These are phyloP conservation scores for Volutella citrinella DNA, from an alignment of 2,329 filamentous ascomycete species.

Conservation along the genomic window DNA sequence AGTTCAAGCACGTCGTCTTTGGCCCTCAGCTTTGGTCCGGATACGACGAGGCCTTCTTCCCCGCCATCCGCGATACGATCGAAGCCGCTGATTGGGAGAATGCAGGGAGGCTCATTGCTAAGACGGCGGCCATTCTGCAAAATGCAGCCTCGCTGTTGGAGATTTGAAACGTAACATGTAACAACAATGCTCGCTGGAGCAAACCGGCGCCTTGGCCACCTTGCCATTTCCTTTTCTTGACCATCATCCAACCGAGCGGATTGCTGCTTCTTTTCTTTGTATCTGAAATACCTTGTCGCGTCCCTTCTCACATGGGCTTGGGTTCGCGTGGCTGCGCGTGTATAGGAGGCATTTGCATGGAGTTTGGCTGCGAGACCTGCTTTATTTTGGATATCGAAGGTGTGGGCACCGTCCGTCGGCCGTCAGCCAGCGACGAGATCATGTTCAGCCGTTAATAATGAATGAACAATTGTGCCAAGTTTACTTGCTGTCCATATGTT, in stretches of 20 bases:
- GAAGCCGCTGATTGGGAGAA: conserved; percentile 67
- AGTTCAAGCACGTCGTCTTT: conserved; percentile 92
- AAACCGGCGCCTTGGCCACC: no score
- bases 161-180: conserved; percentile 17
- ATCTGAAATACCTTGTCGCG: no score
- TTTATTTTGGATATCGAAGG: conserved; percentile 20
- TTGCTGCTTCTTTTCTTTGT: no score
- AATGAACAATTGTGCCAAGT: no score
- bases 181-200: no score
- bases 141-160: conserved; percentile 48
- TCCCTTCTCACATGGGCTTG: no score
- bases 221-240: no score
- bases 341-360: conserved; percentile 33
- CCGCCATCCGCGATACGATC: conserved; percentile 79
- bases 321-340: conserved; percentile 18
- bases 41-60: conserved; percentile 42
- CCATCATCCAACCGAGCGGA: no score
- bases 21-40: conserved; percentile 74
- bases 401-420: conserved; percentile 12
- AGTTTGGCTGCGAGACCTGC: conserved; percentile 26
- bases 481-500: no score
- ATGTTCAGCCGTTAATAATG: no score
- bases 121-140: conserved; percentile 66
- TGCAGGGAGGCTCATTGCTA: conserved; percentile 66
- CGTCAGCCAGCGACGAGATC: no score